Evolutionary conservation across 2,329 filamentous ascomycete genomes (phyloP).

Genomic region (Xylaria sp.): DNA sequence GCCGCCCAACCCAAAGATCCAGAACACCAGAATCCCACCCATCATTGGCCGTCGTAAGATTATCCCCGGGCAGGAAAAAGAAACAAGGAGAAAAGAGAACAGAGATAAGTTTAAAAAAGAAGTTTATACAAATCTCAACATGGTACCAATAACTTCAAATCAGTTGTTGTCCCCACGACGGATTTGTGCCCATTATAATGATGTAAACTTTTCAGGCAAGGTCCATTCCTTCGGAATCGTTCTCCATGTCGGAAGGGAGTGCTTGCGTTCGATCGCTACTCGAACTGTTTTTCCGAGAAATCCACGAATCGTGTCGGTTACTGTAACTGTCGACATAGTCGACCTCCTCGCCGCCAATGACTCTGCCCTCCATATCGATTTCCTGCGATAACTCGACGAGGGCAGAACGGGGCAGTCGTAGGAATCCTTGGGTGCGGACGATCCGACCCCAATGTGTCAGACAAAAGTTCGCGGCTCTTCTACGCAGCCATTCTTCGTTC

Average conservation of each 20-base stretch:
- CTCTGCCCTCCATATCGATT: slow-evolving; percentile 85
- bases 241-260: slow-evolving; percentile 51
- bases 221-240: slow-evolving; percentile 59
- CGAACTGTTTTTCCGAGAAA: slow-evolving; percentile 52
- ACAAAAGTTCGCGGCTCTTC: slow-evolving; percentile 81
- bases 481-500: slow-evolving; percentile 88
- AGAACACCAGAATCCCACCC: background rate
- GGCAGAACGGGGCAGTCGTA: slow-evolving; percentile 69
- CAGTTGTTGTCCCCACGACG: too few relatives aligned
- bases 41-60: slow-evolving; percentile 6
- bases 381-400: slow-evolving; percentile 91
- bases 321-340: slow-evolving; percentile 51
- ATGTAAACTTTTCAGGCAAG: slow-evolving; percentile 33
- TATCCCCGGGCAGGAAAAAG: background rate
- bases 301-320: slow-evolving; percentile 40
- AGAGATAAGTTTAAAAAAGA: background rate
- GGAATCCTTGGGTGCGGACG: slow-evolving; percentile 82
- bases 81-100: background rate
- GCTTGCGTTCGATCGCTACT: slow-evolving; percentile 54
- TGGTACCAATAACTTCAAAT: too few relatives aligned
- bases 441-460: slow-evolving; percentile 92
- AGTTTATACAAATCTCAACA: background rate
- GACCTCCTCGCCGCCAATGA: slow-evolving; percentile 82
- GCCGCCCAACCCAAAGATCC: slow-evolving; percentile 5
- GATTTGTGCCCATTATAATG: too few relatives aligned